A percentile compares a stretch with the other conserved stretches of the same genome.
Conservation (phyloP, 2,329 filamentous ascomycete genomes). For the Cladosporium sp. region DNA sequence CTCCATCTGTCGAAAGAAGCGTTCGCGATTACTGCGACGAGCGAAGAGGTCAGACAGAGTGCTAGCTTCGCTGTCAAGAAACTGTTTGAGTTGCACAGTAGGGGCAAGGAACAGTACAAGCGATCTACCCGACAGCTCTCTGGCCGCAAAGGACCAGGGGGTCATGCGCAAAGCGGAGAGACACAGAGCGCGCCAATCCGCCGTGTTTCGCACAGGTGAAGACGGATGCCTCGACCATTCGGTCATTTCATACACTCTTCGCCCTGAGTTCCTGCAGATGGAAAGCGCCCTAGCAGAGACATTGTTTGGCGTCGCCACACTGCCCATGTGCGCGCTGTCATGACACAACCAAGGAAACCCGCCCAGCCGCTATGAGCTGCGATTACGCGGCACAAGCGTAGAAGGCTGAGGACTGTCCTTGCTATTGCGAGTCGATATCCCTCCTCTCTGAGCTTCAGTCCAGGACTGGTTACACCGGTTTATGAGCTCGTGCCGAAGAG, state of each 20-base stretch:
- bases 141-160: background rate
- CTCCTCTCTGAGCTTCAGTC: background rate
- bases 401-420: background rate
- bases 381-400: background rate
- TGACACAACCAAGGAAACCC: background rate
- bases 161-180: background rate
- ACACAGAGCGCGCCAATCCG: background rate
- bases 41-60: constrained; percentile 24
- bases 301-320: background rate
- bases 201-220: constrained; percentile 1
- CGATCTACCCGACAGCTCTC: background rate
- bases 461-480: background rate
- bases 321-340: background rate
- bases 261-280: background rate
- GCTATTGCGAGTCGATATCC: background rate
- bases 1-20: constrained; percentile 24
- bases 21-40: constrained; percentile 27
- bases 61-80: constrained; percentile 19
- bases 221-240: background rate
- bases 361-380: background rate
- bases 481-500: background rate
- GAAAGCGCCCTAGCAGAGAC: background rate
- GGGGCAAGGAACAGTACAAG: background rate
- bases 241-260: too few species aligned
- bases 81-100: constrained; percentile 13